Conservation (phyloP, 345 rosid species). For the Eucalyptus decipiens region DNA sequence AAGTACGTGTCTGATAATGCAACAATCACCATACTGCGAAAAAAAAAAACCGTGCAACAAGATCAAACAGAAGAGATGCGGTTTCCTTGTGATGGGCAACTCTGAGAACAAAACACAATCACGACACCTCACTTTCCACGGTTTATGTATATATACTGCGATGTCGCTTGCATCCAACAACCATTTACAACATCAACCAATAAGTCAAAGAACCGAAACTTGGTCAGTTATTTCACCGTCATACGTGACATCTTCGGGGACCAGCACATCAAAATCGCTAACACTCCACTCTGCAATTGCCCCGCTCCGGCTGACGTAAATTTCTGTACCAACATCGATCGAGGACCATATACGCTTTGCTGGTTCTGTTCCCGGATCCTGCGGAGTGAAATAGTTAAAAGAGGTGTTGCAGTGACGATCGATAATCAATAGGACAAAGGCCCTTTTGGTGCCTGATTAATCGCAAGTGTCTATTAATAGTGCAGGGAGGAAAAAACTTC, state of each 20-base stretch:
- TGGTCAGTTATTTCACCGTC: neutral
- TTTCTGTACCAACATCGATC: constrained; percentile 39
- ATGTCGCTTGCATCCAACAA: neutral
- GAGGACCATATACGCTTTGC: constrained; percentile 32
- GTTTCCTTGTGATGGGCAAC: neutral
- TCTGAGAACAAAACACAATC: neutral
- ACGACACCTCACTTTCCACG: neutral
- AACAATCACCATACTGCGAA: neutral
- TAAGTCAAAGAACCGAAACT: neutral
- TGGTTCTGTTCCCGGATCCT: constrained; percentile 41
- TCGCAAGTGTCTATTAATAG: neutral
- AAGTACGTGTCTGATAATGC: neutral
- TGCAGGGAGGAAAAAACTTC: neutral
- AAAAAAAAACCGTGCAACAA: neutral
- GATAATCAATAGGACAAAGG: neutral
- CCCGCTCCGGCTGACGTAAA: constrained; percentile 21
- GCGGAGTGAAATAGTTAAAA: neutral
- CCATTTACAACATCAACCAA: neutral
- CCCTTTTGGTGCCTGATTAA: neutral
- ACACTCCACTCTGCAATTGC: constrained; percentile 36
- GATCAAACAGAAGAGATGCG: neutral
- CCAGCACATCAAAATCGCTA: constrained; percentile 36
- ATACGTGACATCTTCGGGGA: constrained; percentile 5
- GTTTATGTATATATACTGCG: neutral
- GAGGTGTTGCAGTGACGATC: neutral